Percentiles rank a stretch among this genome's conserved stretches.
These are phyloP conservation scores for Neurospora hispaniola DNA, from an alignment of 495 filamentous ascomycete genomes.

Conservation along the genomic window DNA sequence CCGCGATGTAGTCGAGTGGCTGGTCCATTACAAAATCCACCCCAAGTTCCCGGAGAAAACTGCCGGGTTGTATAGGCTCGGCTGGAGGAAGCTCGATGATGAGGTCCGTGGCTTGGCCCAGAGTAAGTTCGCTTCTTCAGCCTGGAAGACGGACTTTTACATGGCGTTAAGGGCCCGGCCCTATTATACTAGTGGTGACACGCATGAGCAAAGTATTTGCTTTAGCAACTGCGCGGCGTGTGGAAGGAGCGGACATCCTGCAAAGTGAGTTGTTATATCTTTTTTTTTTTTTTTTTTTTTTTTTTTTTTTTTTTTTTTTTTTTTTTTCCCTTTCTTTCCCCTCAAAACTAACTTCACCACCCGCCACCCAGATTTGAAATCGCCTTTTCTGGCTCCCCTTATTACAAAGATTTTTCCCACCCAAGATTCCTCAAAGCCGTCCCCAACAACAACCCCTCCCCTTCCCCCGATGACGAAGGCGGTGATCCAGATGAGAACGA, in stretches of 20 bases:
- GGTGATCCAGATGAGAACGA: slow-evolving; percentile 28
- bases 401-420: slow-evolving; percentile 45
- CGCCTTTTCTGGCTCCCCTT: slow-evolving; percentile 56
- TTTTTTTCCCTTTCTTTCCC: neutral
- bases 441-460: slow-evolving; percentile 3
- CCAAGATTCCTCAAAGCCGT: slow-evolving; percentile 47
- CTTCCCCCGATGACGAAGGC: slow-evolving; percentile 28
- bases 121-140: slow-evolving; percentile 62
- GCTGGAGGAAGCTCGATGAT: slow-evolving; percentile 65
- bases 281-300: too few species aligned
- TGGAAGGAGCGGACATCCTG: slow-evolving; percentile 56
- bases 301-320: too few species aligned
- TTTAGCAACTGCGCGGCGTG: slow-evolving; percentile 68
- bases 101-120: slow-evolving; percentile 56
- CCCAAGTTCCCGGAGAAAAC: slow-evolving; percentile 51
- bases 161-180: slow-evolving; percentile 58
- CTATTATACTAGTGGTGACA: slow-evolving; percentile 5
- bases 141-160: slow-evolving; percentile 60
- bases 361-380: slow-evolving; percentile 30
- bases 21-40: slow-evolving; percentile 62
- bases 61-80: slow-evolving; percentile 55
- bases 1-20: slow-evolving; percentile 69
- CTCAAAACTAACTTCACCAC: neutral
- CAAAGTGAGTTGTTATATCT: slow-evolving; percentile 28
- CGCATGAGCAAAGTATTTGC: slow-evolving; percentile 41